Evolutionary conservation across 345 rosid species (phyloP), one percentile per base, ranked within the genome.

Genomic region (Pugionium dolabratum): DNA sequence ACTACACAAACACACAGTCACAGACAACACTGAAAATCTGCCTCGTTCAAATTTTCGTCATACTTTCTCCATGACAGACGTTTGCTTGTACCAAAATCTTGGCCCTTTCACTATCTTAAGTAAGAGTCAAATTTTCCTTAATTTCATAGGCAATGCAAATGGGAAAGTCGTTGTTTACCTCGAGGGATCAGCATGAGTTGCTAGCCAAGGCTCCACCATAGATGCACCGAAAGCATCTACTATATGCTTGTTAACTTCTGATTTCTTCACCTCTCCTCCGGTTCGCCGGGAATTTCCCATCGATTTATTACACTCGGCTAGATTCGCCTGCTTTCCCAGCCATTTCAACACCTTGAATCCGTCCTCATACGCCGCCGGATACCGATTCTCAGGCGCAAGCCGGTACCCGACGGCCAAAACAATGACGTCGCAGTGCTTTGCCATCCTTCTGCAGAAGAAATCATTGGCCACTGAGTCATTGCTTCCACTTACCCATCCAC

Each of bases 401-500:
- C 99, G 80, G 37, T 90, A 94, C 28, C 99, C 99, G 0, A 94
- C 95, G 0, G 95, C 95, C 66, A 94, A 78, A n/a, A 94, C 95
- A 36, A 90, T 80, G 61, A 86, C 91, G 34, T 94, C 99, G 64
- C 94, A 90, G 44, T 83, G 75, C 62, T 86, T 90, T 7, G 90
- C 84, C 71, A 88, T 84, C 76, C 95, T 74, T 66, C 87, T 76
- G 55, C 97, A 94, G 40, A 90, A 94, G 37, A 54, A 69, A 84
- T 86, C 99, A 65, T 90, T 94, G 4, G 92, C 92, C 49, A 83
- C 92, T 11, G 98, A 93, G 56, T 90, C 97, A 40, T 84, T 85
- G 61, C 96, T 85, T 56, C 98, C 96, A 58, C 96, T 90, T 40
- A 94, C 95, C 96, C 96, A 90, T 5, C 97, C 96, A 0, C 99